phyloP scores from a whole-genome alignment of 2,329 filamentous ascomycete species.

The Elsinoe ampelina region DNA sequence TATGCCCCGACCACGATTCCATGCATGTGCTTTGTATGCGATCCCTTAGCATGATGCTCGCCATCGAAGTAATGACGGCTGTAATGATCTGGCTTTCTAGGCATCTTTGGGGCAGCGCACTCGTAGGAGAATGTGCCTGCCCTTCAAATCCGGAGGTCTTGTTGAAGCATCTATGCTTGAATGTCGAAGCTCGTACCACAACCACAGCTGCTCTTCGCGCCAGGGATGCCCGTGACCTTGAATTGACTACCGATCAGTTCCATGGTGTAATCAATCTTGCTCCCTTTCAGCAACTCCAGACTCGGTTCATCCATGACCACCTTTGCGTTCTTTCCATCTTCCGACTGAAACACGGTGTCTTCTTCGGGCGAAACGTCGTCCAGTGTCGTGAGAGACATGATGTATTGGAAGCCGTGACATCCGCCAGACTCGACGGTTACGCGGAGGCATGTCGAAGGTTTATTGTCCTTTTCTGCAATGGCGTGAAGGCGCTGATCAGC shows the following conservation, averaged over 20 bases:
- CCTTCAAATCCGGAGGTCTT: background rate
- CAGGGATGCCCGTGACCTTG: constrained; percentile 89
- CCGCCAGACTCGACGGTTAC: constrained; percentile 88
- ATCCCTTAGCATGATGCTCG: too few species aligned
- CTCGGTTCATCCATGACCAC: constrained; percentile 84
- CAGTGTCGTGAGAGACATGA: constrained; percentile 69
- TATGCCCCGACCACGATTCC: too few species aligned
- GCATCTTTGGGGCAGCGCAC: too few species aligned
- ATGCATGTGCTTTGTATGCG: too few species aligned
- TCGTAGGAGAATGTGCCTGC: background rate
- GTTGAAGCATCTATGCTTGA: constrained; percentile 25
- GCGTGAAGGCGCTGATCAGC: constrained; percentile 55
- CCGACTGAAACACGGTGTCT: constrained; percentile 76
- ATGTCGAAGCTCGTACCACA: constrained; percentile 98
- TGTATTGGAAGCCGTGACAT: constrained; percentile 95
- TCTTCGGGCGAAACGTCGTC: constrained; percentile 58
- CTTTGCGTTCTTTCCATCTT: constrained; percentile 46
- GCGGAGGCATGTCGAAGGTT: constrained; percentile 76
- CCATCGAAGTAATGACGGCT: too few species aligned
- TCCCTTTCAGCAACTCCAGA: constrained; percentile 79
- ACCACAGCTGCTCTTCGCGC: constrained; percentile 87
- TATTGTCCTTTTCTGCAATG: constrained; percentile 45
- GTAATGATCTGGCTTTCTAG: too few species aligned
- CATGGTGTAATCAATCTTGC: constrained; percentile 92
- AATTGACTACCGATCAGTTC: constrained; percentile 94